A percentile compares a stretch with the other conserved stretches of the same genome.
Conservation (phyloP, 2,329 filamentous ascomycete species). For the Biscogniauxia marginata region DNA sequence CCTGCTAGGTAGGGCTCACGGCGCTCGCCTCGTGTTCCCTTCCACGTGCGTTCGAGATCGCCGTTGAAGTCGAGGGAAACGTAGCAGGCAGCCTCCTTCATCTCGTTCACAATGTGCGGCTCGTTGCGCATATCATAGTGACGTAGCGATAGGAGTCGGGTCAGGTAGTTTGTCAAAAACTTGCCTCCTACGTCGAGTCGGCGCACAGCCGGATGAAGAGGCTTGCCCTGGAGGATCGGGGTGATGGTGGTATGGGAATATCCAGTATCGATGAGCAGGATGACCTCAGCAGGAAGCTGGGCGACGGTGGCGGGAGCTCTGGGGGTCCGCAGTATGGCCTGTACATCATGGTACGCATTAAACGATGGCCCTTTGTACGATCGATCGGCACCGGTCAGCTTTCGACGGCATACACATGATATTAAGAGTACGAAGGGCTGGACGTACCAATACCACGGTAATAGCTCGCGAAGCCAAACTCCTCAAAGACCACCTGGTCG, state of each 20-base stretch:
- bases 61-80: conserved; percentile 72
- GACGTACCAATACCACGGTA: conserved; percentile 67
- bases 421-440: no score
- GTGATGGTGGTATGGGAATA: conserved; percentile 93
- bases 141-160: conserved; percentile 82
- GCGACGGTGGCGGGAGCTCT: conserved; percentile 42
- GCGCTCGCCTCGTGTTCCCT: conserved; percentile 63
- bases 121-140: conserved; percentile 97
- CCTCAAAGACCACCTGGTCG: conserved; percentile 96
- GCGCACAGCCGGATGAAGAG: conserved; percentile 77
- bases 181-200: conserved; percentile 91
- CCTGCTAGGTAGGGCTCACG: conserved; percentile 49
- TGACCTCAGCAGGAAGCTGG: conserved; percentile 66
- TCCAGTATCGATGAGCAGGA: conserved; percentile 87
- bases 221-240: conserved; percentile 76
- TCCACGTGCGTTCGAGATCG: conserved; percentile 84
- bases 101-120: conserved; percentile 88
- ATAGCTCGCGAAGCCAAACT: conserved; percentile 90
- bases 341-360: conserved; percentile 80
- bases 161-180: conserved; percentile 87
- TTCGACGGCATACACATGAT: no score
- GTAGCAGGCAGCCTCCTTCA: conserved; percentile 89
- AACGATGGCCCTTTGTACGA: conserved; percentile 61
- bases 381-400: background rate
- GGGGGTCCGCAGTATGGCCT: conserved; percentile 64